A percentile compares a stretch with the other conserved stretches of the same genome.
These are phyloP conservation scores for Pyrenochaeta sp. DNA, from an alignment of 2,329 filamentous ascomycete species.

Conservation along the genomic window DNA sequence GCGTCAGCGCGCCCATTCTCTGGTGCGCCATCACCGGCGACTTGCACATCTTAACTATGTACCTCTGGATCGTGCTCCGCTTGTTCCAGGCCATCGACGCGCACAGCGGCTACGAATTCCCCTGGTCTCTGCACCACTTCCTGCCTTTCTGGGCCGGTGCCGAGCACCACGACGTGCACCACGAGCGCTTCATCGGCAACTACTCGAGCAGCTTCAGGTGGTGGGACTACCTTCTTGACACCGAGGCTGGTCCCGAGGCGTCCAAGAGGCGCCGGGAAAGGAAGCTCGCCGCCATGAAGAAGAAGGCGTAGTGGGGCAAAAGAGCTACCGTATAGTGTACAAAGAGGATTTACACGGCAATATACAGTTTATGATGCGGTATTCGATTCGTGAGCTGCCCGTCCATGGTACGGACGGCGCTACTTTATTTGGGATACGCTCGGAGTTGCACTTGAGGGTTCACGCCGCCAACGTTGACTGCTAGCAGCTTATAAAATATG, in stretches of 20 bases:
- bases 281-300: slow-evolving; percentile 68
- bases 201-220: slow-evolving; percentile 98
- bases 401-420: no score
- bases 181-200: slow-evolving; percentile 98
- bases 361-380: no score
- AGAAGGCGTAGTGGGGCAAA: slow-evolving; percentile 64
- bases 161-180: slow-evolving; percentile 94
- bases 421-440: no score
- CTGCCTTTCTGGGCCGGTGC: slow-evolving; percentile 98
- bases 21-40: slow-evolving; percentile 86
- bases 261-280: slow-evolving; percentile 82
- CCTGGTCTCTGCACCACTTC: slow-evolving; percentile 95
- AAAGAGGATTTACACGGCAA: not conserved
- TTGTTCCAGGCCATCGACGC: slow-evolving; percentile 98
- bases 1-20: slow-evolving; percentile 81
- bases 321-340: not conserved
- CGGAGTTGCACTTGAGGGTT: no score
- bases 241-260: slow-evolving; percentile 89
- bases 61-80: slow-evolving; percentile 90
- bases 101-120: slow-evolving; percentile 98
- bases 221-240: slow-evolving; percentile 97
- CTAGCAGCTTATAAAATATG: no score
- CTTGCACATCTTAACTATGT: slow-evolving; percentile 97
- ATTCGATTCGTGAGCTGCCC: no score
- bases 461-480: no score